phyloP scores from a whole-genome alignment of 2,329 filamentous ascomycete genomes.

The Tolypocladium ophioglossoides region DNA sequence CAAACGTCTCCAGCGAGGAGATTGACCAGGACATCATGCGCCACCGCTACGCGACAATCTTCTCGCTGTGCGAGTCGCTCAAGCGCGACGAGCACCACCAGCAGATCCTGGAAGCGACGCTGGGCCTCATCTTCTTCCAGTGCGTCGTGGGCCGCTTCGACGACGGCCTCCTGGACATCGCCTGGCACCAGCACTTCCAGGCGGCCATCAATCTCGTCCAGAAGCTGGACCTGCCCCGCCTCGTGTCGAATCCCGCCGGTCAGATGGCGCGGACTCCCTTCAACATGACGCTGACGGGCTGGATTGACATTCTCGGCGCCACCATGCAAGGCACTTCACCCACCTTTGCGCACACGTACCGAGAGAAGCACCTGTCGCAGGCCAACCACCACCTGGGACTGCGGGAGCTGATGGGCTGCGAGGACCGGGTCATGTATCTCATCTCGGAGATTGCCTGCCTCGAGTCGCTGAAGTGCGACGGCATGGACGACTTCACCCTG shows the following conservation, averaged over 20 bases:
- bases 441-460: conserved; percentile 96
- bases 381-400: conserved; percentile 57
- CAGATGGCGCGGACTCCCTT: conserved; percentile 56
- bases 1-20: conserved; percentile 52
- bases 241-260: conserved; percentile 51
- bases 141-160: conserved; percentile 81
- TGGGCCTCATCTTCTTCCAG: conserved; percentile 95
- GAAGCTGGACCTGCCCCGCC: conserved; percentile 67
- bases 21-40: conserved; percentile 87
- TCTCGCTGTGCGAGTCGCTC: conserved; percentile 73
- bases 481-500: conserved; percentile 75
- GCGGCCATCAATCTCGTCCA: conserved; percentile 77
- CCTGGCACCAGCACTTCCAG: conserved; percentile 96
- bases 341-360: conserved; percentile 87
- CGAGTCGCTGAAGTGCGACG: conserved; percentile 73
- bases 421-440: conserved; percentile 94
- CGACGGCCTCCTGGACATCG: conserved; percentile 79
- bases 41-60: conserved; percentile 81
- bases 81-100: conserved; percentile 72
- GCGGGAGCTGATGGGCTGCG: conserved; percentile 91
- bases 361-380: conserved; percentile 75
- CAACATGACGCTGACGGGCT: conserved; percentile 88
- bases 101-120: conserved; percentile 81
- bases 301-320: conserved; percentile 94
- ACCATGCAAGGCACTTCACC: conserved; percentile 85